phyloP scores from a whole-genome alignment of 2,329 filamentous ascomycete genomes.

The Lachnum nothofagi region DNA sequence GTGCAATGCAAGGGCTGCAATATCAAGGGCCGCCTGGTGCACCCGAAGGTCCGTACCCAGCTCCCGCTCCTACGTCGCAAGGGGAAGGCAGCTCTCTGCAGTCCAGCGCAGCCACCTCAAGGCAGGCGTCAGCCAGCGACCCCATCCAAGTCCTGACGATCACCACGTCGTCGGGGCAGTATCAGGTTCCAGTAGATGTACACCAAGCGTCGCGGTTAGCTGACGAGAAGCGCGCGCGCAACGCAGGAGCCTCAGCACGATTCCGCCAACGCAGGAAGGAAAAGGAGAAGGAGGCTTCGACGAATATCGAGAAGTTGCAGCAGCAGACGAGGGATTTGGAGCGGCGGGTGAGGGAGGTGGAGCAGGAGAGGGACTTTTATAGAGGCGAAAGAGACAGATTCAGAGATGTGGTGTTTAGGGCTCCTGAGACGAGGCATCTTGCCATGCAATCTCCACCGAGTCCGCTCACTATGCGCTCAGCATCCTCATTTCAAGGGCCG shows the following conservation, averaged over 20 bases:
- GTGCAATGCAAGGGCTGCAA: conserved; percentile 24
- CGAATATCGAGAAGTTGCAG: conserved; percentile 65
- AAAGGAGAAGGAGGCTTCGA: conserved; percentile 67
- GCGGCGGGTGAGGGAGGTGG: conserved; percentile 46
- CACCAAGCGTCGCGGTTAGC: conserved; percentile 77
- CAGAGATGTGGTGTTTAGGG: conserved; percentile 58
- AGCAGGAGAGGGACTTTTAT: conserved; percentile 68
- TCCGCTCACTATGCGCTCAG: conserved; percentile 34
- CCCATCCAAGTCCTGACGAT: conserved; percentile 33
- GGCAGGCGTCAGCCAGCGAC: conserved; percentile 31
- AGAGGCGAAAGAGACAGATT: conserved; percentile 67
- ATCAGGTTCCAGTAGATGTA: conserved; percentile 67
- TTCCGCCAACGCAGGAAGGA: conserved; percentile 80
- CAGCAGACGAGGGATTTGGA: conserved; percentile 65
- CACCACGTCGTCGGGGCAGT: conserved; percentile 47
- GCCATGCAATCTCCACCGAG: conserved; percentile 50
- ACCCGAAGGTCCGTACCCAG: conserved; percentile 34
- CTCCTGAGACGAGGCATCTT: conserved; percentile 50
- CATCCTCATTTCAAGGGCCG: conserved; percentile 20
- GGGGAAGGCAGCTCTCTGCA: conserved; percentile 24
- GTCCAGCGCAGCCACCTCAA: conserved; percentile 28
- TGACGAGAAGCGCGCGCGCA: conserved; percentile 79
- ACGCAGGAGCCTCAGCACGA: conserved; percentile 78
- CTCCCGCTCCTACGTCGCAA: conserved; percentile 27
- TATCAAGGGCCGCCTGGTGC: conserved; percentile 26